Base-by-base conservation (phyloP, 2,329 filamentous ascomycete species). In the Ceratocystis papillata region DNA sequence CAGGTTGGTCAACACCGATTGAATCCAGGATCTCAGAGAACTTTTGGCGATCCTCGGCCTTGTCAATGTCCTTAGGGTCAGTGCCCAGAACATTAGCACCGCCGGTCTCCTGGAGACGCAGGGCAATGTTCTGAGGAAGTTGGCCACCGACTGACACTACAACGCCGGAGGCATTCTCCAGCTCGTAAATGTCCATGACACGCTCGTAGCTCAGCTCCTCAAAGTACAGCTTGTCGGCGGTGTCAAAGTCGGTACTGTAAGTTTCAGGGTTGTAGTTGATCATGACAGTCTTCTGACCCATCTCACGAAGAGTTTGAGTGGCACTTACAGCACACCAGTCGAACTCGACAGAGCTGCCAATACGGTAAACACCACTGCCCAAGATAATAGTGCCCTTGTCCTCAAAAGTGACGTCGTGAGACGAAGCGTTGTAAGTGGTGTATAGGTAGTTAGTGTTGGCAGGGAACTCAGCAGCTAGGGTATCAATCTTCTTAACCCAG, bases 151-250 rank as follows among this genome's bases (percentile, higher is more conserved):
- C 91, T 67, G 91, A 96, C 6, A 97, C 93, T 3, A 97, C 92
- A 30, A 97, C 90, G 71, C 92, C 93, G 65, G 81, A 85, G 5
- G 92, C 87, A 67, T 80, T 80, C 77, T 97, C 94, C 17, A 97
- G 83, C 76, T 97, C 94, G 75, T 96, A 96, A 70, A 97, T 97
- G 76, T 99, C 94, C 90, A 97, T 96, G 8, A 97, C 93, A 74
- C 93, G 87, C 79, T 97, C 94, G 75, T 96, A 97, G 76, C 88
- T 94, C 65, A 97, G 78, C 77, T 99, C 94, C 72, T 97, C 94
- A 70, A 99, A 99, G 78, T 97, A 99, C 4, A 99, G 83, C 72
- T 86, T 90, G 72, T 97, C 93, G 7, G 91, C 90, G 8, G 84
- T 85, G 71, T 99, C 94, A 74, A 87, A 93, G 76, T 97, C 94